Conservation (phyloP, 2,329 filamentous ascomycete genomes). For the Ophiostoma novo-ulmi region DNA sequence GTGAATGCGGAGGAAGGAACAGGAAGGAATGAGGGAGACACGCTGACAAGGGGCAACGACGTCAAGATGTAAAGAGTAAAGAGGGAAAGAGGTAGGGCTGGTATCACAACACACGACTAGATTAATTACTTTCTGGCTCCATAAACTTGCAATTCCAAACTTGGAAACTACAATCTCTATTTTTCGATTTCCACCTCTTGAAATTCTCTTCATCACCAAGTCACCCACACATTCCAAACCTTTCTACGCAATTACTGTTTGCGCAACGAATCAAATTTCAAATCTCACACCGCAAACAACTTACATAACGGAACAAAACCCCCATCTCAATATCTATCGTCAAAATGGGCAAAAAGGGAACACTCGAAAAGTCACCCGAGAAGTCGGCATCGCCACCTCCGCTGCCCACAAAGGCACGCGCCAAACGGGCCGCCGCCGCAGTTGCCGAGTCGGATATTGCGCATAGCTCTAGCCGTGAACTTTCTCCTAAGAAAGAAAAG, state of each 20-base stretch:
- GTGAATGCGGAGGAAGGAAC: not conserved
- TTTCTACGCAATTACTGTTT: not conserved
- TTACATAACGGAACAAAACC: not conserved
- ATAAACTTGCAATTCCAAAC: not conserved
- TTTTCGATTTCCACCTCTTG: not conserved
- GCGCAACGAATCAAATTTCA: not conserved
- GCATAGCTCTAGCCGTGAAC: not conserved
- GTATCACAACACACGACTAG: conserved; percentile 7
- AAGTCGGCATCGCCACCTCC: conserved; percentile 17
- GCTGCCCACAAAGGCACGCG: conserved; percentile 14
- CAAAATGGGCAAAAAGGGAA: not conserved
- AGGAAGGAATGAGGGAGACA: not conserved
- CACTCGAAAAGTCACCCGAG: not conserved
- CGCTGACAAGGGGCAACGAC: not conserved
- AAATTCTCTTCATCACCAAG: not conserved
- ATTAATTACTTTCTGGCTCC: not conserved
- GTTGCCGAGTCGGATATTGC: not conserved
- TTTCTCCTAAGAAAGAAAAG: conserved; percentile 12
- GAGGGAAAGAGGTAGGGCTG: conserved; percentile 6
- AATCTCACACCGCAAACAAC: not conserved
- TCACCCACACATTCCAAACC: not conserved
- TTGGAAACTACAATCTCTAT: not conserved
- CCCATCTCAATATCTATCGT: not conserved
- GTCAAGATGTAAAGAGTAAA: not conserved
- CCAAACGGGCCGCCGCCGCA: conserved; percentile 5